phyloP scores from a whole-genome alignment of 805 yeast species.

The Saccharomycopsis capsularis region DNA sequence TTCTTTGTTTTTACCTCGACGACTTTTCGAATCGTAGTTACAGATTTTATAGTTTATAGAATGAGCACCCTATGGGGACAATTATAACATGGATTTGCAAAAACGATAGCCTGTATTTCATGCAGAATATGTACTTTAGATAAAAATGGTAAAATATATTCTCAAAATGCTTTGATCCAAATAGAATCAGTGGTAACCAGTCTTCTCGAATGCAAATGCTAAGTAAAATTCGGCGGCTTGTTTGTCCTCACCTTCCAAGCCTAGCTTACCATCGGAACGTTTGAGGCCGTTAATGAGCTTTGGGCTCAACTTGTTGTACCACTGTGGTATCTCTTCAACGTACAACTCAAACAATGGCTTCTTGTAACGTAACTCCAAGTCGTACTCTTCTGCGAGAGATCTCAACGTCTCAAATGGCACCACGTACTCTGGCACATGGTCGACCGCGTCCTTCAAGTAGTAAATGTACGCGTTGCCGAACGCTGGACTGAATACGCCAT shows the following conservation, averaged over 20 bases:
- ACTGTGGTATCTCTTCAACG: conserved; percentile 67
- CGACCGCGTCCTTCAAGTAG: conserved; percentile 86
- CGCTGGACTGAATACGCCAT: conserved; percentile 56
- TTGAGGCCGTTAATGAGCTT: conserved; percentile 61
- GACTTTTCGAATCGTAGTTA: too few species aligned
- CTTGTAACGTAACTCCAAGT: conserved; percentile 61
- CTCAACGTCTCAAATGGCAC: conserved; percentile 89
- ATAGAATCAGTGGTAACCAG: conserved; percentile 26
- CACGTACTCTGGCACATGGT: conserved; percentile 92
- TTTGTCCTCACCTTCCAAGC: conserved; percentile 82
- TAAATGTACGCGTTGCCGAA: conserved; percentile 76
- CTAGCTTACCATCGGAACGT: conserved; percentile 72
- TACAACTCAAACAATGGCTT: conserved; percentile 79
- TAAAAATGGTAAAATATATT: too few species aligned
- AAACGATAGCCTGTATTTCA: too few species aligned
- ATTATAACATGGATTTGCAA: too few species aligned
- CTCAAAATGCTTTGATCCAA: too few species aligned
- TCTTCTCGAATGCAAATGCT: conserved; percentile 74
- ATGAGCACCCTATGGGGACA: too few species aligned
- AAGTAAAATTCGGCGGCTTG: conserved; percentile 86
- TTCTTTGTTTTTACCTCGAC: too few species aligned
- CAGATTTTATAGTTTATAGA: too few species aligned
- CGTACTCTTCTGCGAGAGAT: conserved; percentile 76
- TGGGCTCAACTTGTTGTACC: conserved; percentile 51
- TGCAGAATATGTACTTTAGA: too few species aligned